Evolutionary conservation across 345 rosid species (phyloP), one percentile per base, ranked within the genome.

Genomic region (Pistacia atlantica): DNA sequence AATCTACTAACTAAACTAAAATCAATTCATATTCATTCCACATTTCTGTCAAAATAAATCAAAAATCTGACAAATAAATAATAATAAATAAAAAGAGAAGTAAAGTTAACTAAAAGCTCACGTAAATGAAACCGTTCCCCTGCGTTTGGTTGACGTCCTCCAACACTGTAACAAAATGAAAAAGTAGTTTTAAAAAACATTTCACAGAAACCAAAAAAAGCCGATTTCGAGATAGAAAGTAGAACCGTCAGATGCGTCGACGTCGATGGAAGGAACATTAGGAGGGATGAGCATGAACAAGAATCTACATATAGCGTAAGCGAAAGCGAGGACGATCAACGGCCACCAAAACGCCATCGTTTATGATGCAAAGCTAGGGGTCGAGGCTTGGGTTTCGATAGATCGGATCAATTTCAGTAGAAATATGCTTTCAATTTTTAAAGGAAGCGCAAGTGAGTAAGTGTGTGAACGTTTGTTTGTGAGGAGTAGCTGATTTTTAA

Each of bases 341-440:
- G 97, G 91, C 97, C 98, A 93, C 99, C 93, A 93, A 80, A 96
- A 88, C 72, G 92, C 87, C 97, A 92, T 87, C 37, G 73, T 52
- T 69, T 52, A 8, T 0, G 8, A 42, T 31, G 46, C 46, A 42
- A 42, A 42, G 46, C 46, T 42, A 42, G 46, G 46, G 46, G 9
- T 42, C 8, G 46, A 42, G 46, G 46, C 46, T 42, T 42, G 16
- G 3, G 2, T 31, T 57, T 11, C 67, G 38, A 13, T 14, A 25
- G 69, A 65, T 65, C 51, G 28, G 7, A 65, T 63, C 67, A 38
- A 14, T 38, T 17, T 64, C 48, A 64, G 22, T 33, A 16, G 48
- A 35, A 35, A 54, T 54, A 3, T 65, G 69, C 69, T 65, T 3
- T 42, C 28, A 18, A 20, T 17, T 8, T 38, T 12, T 20, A 64